Evolutionary conservation across 1,139 yeast genomes (phyloP), one percentile per base, ranked within the genome.

Genomic region (Protomyces pachydermus): DNA sequence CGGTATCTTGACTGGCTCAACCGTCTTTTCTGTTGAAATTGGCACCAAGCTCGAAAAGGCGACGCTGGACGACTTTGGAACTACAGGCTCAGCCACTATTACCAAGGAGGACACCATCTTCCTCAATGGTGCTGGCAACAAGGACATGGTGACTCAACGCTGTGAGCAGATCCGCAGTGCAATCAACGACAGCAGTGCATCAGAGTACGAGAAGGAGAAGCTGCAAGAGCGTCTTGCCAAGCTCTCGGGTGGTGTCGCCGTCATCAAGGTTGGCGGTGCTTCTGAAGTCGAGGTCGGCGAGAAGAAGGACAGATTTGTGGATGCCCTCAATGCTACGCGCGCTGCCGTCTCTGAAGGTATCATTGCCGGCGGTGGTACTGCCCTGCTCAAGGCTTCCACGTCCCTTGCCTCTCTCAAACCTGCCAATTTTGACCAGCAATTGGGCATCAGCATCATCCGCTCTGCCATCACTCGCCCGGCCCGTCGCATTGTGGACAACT

Each of bases 291-390:
- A 93, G 81, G 99, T 93, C 71, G 96, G 98, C 75, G 99, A 93
- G 82, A 95, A 93, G 96, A 93, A 93, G 82, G 99, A 93, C 78
- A 91, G 99, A 81, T 95, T 91, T 76, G 98, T 95, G 73, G 99
- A 93, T 81, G 98, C 99, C 58, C 84, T 93, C 75, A 93, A 95
- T 77, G 98, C 99, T 67, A 95, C 98, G 66, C 91, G 98, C 81
- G 98, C 99, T 71, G 99, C 99, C 69, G 98, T 93, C 69, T 96
- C 93, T 80, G 98, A 93, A 79, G 99, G 99, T 81, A 93, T 95
- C 75, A 84, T 93, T 72, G 98, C 98, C 76, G 99, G 99, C 81
- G 99, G 98, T 78, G 99, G 99, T 81, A 93, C 98, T 71, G 98
- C 98, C 70, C 84, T 93, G 76, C 85, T 91, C 74, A 93, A 93